These are phyloP conservation scores for Breynia disticha DNA, from an alignment of 441 rosid genomes.

Conservation along the genomic window DNA sequence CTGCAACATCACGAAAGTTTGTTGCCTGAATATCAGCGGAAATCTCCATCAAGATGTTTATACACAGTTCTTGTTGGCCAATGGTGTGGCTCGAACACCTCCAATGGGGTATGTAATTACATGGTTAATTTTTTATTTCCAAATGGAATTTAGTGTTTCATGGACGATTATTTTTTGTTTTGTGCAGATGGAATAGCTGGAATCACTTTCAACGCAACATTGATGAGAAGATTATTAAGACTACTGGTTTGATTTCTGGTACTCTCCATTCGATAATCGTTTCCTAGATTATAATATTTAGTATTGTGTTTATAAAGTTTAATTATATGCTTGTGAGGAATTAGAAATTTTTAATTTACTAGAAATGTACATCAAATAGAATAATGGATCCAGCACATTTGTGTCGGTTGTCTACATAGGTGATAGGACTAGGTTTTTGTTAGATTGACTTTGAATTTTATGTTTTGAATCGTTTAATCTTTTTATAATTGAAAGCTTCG, in stretches of 20 bases:
- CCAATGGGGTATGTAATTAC: conserved; percentile 39
- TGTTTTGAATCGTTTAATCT: not conserved
- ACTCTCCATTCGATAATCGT: not conserved
- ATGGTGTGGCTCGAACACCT: conserved; percentile 44
- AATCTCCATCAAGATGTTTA: conserved; percentile 8
- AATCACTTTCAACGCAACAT: conserved; percentile 39
- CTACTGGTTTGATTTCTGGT: conserved; percentile 23
- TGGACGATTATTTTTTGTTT: not conserved
- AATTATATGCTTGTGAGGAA: not conserved
- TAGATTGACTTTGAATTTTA: conserved; percentile 18
- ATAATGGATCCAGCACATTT: no score
- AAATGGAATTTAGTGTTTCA: no score
- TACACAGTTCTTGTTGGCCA: conserved; percentile 28
- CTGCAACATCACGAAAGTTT: conserved; percentile 1
- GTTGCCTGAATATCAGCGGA: conserved; percentile 8
- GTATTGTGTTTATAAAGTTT: not conserved
- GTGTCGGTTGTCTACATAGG: no score
- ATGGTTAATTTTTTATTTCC: no score
- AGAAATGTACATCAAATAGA: no score
- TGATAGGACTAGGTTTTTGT: no score
- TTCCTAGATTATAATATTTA: no score
- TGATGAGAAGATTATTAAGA: conserved; percentile 31
- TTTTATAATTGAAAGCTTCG: not conserved
- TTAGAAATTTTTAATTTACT: no score
- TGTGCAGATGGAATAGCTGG: conserved; percentile 50